Conservation (phyloP, 495 filamentous ascomycete species). For the Hypoxylon crocopeplum region DNA sequence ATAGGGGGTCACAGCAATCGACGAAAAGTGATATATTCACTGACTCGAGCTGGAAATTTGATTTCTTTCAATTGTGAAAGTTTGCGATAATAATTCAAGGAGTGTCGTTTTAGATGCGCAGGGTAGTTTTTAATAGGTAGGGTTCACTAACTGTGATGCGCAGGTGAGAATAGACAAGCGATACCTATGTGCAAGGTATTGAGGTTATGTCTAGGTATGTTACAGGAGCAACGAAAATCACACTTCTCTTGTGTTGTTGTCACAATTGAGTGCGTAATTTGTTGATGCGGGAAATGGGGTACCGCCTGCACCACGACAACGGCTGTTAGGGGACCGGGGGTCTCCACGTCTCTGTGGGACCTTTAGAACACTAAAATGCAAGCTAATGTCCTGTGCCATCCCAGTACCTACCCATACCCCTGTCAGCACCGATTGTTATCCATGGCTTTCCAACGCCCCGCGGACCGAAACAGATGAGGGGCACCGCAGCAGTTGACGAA, state of each 20-base stretch:
- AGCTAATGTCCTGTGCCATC: not conserved
- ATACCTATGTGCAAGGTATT: not conserved
- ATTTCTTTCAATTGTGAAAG: constrained; percentile 3
- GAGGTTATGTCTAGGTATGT: not conserved
- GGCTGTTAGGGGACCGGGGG: constrained; percentile 7
- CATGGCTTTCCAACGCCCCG: too few species aligned
- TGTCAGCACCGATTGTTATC: too few species aligned
- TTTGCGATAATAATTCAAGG: constrained; percentile 20
- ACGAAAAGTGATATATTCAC: constrained; percentile 5
- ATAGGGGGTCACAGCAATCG: constrained; percentile 11
- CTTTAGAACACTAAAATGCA: constrained; percentile 9
- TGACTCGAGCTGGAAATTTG: constrained; percentile 18
- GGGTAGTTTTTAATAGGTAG: not conserved
- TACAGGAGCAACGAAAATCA: not conserved
- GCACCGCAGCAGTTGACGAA: too few species aligned
- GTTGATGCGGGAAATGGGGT: constrained; percentile 37
- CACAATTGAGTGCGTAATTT: constrained; percentile 17
- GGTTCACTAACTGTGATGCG: not conserved
- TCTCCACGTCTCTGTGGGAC: constrained; percentile 4
- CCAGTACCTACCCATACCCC: not conserved
- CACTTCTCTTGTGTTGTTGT: constrained; percentile 21
- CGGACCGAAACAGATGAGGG: too few species aligned
- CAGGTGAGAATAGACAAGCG: too few species aligned
- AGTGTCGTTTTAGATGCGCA: constrained; percentile 2
- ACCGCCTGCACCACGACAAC: constrained; percentile 34